Evolutionary conservation across 352 stramenopile genomes (phyloP).

Genomic region (Phytophthora pluvialis): DNA sequence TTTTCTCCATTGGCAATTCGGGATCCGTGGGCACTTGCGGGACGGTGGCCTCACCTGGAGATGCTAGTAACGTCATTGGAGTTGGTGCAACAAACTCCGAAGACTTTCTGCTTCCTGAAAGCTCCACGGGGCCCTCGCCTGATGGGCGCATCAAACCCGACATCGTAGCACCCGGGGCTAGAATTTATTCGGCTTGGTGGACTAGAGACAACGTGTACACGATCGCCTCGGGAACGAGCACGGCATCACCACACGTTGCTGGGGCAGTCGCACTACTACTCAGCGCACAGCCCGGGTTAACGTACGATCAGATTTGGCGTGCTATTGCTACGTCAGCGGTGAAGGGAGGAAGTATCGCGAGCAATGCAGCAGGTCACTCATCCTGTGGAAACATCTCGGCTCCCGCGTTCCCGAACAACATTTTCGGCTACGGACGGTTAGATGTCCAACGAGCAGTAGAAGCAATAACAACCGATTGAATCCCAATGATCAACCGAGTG

Average conservation of each 20-base stretch:
- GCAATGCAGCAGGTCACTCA: background rate
- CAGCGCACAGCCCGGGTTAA: constrained; percentile 35
- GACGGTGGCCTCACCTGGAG: constrained; percentile 38
- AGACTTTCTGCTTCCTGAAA: constrained; percentile 37
- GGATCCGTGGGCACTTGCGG: constrained; percentile 32
- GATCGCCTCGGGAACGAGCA: constrained; percentile 53
- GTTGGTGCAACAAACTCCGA: constrained; percentile 40
- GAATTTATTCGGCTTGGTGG: constrained; percentile 44
- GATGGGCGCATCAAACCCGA: constrained; percentile 48
- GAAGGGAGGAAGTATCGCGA: constrained; percentile 10
- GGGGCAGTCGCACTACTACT: constrained; percentile 56
- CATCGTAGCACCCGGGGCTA: constrained; percentile 43
- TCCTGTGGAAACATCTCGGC: constrained; percentile 35
- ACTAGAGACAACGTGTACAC: constrained; percentile 45
- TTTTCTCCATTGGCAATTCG: constrained; percentile 53
- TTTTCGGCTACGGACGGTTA: constrained; percentile 37
- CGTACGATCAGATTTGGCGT: constrained; percentile 37
- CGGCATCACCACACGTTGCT: constrained; percentile 51
- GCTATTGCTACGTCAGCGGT: constrained; percentile 13
- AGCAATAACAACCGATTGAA: background rate
- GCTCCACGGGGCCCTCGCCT: constrained; percentile 40
- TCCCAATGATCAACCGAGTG: no score
- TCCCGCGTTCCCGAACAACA: constrained; percentile 37
- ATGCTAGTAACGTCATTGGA: constrained; percentile 44
- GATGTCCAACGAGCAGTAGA: constrained; percentile 23